Conservation (phyloP, 768 basidiomycete species). For the Naganishia friedmannii region DNA sequence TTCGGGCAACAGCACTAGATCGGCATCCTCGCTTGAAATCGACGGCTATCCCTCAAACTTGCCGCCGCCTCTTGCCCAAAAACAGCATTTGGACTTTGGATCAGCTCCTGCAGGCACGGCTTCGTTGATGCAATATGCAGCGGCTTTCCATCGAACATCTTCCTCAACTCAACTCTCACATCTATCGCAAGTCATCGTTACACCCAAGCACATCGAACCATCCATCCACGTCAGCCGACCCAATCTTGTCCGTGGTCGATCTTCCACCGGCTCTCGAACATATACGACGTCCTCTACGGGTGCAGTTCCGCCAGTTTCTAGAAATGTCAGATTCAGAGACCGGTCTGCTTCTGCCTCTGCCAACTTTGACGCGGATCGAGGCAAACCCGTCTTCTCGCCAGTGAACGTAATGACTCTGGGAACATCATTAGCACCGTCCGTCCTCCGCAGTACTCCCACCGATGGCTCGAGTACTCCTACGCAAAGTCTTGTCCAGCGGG, state of each 20-base stretch:
- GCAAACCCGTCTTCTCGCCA: constrained; percentile 22
- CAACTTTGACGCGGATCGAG: constrained; percentile 24
- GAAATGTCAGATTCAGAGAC: constrained; percentile 21
- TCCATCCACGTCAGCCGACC: constrained; percentile 1
- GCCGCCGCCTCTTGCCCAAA: background rate
- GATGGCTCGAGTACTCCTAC: constrained; percentile 28
- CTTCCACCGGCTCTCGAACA: background rate
- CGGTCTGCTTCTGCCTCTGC: constrained; percentile 19
- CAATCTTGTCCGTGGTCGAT: background rate
- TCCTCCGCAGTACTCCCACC: constrained; percentile 6
- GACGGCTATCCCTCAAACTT: background rate
- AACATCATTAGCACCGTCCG: background rate
- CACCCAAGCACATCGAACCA: background rate
- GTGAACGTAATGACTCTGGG: constrained; percentile 7
- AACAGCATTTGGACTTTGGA: constrained; percentile 22
- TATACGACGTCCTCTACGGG: background rate
- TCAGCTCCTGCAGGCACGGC: constrained; percentile 26
- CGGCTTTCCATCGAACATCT: constrained; percentile 30
- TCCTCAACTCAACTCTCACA: constrained; percentile 22
- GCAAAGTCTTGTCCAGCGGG: constrained; percentile 24
- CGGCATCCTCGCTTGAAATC: background rate
- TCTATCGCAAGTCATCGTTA: background rate
- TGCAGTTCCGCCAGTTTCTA: background rate
- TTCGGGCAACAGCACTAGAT: background rate
- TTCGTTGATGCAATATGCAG: constrained; percentile 25